phyloP scores from a whole-genome alignment of 208 protist genomes.

The Leishmania guyanensis region DNA sequence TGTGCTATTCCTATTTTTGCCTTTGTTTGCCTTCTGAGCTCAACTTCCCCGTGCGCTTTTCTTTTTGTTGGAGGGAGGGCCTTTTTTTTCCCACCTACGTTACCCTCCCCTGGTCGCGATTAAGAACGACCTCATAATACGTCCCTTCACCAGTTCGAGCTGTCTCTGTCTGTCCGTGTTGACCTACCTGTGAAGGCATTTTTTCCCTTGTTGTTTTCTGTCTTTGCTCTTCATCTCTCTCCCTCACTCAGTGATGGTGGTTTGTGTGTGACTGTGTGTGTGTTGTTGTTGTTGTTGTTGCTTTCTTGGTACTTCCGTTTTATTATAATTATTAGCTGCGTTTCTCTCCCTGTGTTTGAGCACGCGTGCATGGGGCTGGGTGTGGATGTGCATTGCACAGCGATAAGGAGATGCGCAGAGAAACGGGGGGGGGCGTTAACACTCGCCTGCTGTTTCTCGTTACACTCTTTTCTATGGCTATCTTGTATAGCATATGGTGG shows the following conservation, averaged over 20 bases:
- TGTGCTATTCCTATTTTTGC: not conserved
- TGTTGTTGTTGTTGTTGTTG: conserved; percentile 15
- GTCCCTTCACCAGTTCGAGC: not conserved
- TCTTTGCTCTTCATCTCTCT: not conserved
- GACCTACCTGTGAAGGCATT: not conserved
- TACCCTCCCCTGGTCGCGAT: not conserved
- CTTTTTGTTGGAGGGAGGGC: not conserved
- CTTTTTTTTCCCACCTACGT: not conserved
- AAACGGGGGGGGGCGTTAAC: not conserved
- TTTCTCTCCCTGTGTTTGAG: not conserved
- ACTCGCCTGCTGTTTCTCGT: conserved; percentile 6
- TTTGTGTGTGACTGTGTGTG: not conserved
- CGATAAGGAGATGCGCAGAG: not conserved
- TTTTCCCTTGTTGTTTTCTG: not conserved
- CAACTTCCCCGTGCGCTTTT: not conserved
- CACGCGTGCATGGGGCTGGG: not conserved
- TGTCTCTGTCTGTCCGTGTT: not conserved
- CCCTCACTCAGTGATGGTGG: no score
- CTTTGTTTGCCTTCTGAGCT: not conserved
- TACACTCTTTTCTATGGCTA: not conserved
- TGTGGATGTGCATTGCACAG: not conserved
- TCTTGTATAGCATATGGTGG: not conserved
- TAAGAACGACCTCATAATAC: not conserved
- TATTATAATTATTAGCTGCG: conserved; percentile 5
- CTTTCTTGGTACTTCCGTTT: not conserved